phyloP scores from a whole-genome alignment of 2,329 filamentous ascomycete species.

The Fusarium sp. region DNA sequence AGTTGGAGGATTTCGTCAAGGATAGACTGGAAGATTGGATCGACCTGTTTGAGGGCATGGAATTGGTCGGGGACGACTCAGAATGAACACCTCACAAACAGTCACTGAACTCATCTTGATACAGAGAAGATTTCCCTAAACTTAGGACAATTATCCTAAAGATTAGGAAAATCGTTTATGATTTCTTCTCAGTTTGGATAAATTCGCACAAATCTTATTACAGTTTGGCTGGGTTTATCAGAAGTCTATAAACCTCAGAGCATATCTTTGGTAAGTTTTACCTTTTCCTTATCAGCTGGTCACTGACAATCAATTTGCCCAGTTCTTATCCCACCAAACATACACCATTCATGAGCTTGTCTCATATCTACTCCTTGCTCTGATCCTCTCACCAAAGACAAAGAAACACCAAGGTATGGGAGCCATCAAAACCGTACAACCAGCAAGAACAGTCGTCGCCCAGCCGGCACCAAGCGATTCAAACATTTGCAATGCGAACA shows the following conservation, averaged over 20 bases:
- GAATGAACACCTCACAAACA: neutral
- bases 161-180: too few relatives aligned
- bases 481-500: slow-evolving; percentile 37
- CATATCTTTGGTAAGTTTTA: too few relatives aligned
- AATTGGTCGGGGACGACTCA: slow-evolving; percentile 23
- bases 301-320: too few relatives aligned
- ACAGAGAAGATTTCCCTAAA: too few relatives aligned
- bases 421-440: slow-evolving; percentile 14
- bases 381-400: slow-evolving; percentile 8
- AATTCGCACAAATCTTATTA: too few relatives aligned
- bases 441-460: slow-evolving; percentile 28
- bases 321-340: too few relatives aligned
- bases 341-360: slow-evolving; percentile 5
- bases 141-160: too few relatives aligned
- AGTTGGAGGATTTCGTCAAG: slow-evolving; percentile 19
- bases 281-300: too few relatives aligned
- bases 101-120: too few relatives aligned
- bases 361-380: slow-evolving; percentile 32
- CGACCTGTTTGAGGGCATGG: slow-evolving; percentile 41
- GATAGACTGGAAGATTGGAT: slow-evolving; percentile 50
- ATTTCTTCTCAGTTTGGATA: too few relatives aligned
- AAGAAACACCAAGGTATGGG: slow-evolving; percentile 39
- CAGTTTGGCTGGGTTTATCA: too few relatives aligned
- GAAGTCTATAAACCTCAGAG: too few relatives aligned
- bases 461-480: slow-evolving; percentile 20